Conservation (phyloP, 2,329 filamentous ascomycete genomes). For the Ophiostoma triangulosporum region DNA sequence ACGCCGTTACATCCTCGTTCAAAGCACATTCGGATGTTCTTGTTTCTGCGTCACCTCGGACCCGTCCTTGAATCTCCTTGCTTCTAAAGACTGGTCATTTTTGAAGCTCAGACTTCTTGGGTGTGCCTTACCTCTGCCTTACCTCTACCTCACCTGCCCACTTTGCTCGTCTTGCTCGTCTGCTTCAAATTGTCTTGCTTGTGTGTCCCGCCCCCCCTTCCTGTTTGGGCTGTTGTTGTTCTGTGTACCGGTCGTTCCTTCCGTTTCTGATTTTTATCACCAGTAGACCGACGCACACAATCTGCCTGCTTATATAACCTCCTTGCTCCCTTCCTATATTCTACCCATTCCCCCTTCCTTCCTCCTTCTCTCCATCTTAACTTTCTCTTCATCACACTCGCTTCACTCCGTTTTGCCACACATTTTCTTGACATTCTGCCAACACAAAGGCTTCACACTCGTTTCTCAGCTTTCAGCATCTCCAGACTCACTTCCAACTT, state of each 20-base stretch:
- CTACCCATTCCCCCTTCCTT: background rate
- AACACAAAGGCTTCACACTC: background rate
- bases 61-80: slow-evolving; percentile 7
- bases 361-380: background rate
- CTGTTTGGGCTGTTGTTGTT: slow-evolving; percentile 7
- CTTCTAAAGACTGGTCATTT: background rate
- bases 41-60: slow-evolving; percentile 10
- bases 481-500: background rate
- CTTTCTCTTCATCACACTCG: background rate
- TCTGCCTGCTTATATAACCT: background rate
- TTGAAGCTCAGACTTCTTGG: background rate
- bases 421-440: background rate
- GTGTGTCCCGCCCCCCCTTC: slow-evolving; percentile 7
- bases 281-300: background rate
- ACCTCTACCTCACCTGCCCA: background rate
- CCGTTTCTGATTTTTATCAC: slow-evolving; percentile 3
- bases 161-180: background rate
- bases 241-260: slow-evolving; percentile 9
- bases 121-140: background rate
- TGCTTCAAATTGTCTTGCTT: background rate
- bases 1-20: background rate
- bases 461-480: background rate
- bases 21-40: slow-evolving; percentile 1
- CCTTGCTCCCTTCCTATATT: background rate
- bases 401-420: background rate